Percentiles rank a stretch among this genome's conserved stretches.
phyloP scores from a whole-genome alignment of 2,329 filamentous ascomycete genomes.

The Diaporthe vexans region DNA sequence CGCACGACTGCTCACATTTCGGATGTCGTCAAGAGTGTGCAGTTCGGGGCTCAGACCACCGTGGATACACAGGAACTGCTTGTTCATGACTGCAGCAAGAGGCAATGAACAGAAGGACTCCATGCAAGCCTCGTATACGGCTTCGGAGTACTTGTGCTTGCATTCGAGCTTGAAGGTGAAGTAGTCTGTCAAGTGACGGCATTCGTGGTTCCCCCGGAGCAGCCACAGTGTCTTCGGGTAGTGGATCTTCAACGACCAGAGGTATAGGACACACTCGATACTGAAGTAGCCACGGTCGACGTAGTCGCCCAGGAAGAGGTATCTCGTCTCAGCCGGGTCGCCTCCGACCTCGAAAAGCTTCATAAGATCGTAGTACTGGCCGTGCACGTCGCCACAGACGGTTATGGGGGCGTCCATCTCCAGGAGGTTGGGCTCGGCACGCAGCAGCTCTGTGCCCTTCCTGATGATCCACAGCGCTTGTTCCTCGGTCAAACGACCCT shows the following conservation, averaged over 20 bases:
- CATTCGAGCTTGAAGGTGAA: constrained; percentile 99
- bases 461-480: constrained; percentile 97
- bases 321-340: constrained; percentile 94
- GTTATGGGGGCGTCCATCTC: constrained; percentile 99
- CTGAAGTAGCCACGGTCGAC: constrained; percentile 99
- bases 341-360: constrained; percentile 99
- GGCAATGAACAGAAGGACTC: constrained; percentile 97
- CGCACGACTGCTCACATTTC: constrained; percentile 72
- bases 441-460: constrained; percentile 88
- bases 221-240: constrained; percentile 98
- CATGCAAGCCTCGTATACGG: constrained; percentile 97
- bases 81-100: constrained; percentile 98
- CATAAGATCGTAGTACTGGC: constrained; percentile 99
- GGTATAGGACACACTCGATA: constrained; percentile 98
- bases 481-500: constrained; percentile 96
- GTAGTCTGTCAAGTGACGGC: constrained; percentile 98
- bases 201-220: constrained; percentile 97
- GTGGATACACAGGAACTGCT: constrained; percentile 99
- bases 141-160: constrained; percentile 99
- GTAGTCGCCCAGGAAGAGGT: constrained; percentile 97
- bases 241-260: constrained; percentile 99
- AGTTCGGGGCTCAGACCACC: constrained; percentile 96
- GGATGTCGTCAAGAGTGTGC: constrained; percentile 94
- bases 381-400: constrained; percentile 97
- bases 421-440: constrained; percentile 91